Evolutionary conservation across 169 alveolate genomes (phyloP).

Genomic region (Amoebophrya sp.): DNA sequence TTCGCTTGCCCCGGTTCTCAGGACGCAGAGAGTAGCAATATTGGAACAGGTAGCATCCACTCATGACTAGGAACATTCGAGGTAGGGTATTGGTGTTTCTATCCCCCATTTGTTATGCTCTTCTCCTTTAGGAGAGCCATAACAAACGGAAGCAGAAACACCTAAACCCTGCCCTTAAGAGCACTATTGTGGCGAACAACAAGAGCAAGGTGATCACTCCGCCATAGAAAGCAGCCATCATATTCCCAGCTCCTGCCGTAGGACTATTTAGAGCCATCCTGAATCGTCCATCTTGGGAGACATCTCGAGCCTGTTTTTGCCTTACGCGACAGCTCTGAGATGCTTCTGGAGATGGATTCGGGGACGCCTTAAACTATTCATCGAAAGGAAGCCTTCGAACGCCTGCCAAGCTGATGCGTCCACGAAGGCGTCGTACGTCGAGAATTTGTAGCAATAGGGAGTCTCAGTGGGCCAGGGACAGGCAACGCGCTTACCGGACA

Average conservation of each 20-base stretch:
- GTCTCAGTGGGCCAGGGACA: background rate
- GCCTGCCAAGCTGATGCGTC: background rate
- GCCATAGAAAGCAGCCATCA: background rate
- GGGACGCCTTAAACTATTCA: too few relatives aligned
- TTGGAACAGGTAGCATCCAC: background rate
- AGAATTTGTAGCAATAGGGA: background rate
- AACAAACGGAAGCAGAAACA: too few relatives aligned
- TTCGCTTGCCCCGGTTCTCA: background rate
- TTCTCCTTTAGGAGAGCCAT: too few relatives aligned
- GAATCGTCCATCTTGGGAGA: too few relatives aligned
- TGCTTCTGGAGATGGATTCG: too few relatives aligned
- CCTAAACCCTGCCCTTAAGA: too few relatives aligned
- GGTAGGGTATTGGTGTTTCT: too few relatives aligned
- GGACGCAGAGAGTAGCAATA: background rate
- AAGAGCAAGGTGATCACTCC: background rate
- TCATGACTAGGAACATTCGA: background rate
- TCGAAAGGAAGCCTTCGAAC: background rate
- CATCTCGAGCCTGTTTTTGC: too few relatives aligned
- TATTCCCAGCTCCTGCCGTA: background rate
- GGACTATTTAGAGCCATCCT: background rate
- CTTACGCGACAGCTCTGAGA: too few relatives aligned
- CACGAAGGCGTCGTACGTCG: background rate
- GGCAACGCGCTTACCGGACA: background rate
- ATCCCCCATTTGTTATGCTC: too few relatives aligned
- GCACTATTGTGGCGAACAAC: background rate